Evolutionary conservation across 2,329 filamentous ascomycete genomes (phyloP).

Genomic region (Fusarium tuaranense): DNA sequence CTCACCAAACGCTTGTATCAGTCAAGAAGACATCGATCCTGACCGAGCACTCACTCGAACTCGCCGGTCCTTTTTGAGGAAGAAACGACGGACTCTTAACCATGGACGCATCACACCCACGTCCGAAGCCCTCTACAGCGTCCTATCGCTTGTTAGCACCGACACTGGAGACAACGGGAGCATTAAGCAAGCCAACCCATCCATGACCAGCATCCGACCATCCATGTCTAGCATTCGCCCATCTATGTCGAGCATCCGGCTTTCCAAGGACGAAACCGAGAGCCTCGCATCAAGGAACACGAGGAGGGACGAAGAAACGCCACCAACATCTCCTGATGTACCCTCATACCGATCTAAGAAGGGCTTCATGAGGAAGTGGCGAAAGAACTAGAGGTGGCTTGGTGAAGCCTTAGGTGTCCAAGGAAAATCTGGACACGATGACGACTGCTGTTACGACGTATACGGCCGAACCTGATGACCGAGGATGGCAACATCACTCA

Average conservation of each 20-base stretch:
- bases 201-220: conserved; percentile 45
- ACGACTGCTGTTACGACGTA: conserved; percentile 29
- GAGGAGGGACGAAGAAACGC: conserved; percentile 48
- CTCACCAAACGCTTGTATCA: conserved; percentile 67
- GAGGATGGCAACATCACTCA: conserved; percentile 33
- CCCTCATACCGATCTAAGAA: conserved; percentile 45
- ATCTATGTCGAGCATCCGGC: conserved; percentile 48
- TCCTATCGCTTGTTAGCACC: conserved; percentile 48
- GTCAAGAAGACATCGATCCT: conserved; percentile 63
- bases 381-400: conserved; percentile 32
- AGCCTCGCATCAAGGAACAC: conserved; percentile 49
- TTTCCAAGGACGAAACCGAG: conserved; percentile 54
- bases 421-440: conserved; percentile 17
- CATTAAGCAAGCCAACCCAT: conserved; percentile 39
- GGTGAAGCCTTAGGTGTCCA: conserved; percentile 5
- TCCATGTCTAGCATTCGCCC: conserved; percentile 48
- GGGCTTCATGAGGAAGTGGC: conserved; percentile 42
- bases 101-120: conserved; percentile 58
- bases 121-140: conserved; percentile 48
- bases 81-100: conserved; percentile 58
- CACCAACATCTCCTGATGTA: conserved; percentile 52
- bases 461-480: conserved; percentile 37
- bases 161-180: conserved; percentile 38
- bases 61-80: conserved; percentile 60
- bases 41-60: conserved; percentile 56